These are phyloP conservation scores for Raffaelea ambrosiae DNA, from an alignment of 2,329 filamentous ascomycete species.

Conservation along the genomic window DNA sequence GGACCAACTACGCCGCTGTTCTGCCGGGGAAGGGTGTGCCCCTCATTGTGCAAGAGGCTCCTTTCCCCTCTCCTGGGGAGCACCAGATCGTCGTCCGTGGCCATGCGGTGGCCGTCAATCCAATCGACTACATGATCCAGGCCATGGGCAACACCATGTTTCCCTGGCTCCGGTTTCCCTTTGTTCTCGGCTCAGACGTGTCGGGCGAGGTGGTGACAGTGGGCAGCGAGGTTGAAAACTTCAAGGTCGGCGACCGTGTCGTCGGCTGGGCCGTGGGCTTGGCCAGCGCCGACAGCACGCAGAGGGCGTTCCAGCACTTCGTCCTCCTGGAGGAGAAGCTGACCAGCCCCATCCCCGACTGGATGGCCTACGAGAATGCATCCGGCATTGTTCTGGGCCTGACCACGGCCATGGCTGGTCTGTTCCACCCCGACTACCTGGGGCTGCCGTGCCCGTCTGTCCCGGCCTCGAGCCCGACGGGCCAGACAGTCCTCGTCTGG, in stretches of 20 bases:
- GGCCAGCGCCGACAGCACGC: slow-evolving; percentile 8
- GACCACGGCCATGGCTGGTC: background rate
- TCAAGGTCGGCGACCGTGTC: slow-evolving; percentile 26
- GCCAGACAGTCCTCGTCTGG: slow-evolving; percentile 31
- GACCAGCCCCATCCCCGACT: background rate
- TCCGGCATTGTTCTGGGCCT: background rate
- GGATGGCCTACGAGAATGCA: background rate
- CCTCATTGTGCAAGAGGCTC: too few species aligned
- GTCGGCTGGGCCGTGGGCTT: slow-evolving; percentile 14
- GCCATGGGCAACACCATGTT: slow-evolving; percentile 16
- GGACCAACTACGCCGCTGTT: too few species aligned
- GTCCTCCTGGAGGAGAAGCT: background rate
- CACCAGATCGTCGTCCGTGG: background rate
- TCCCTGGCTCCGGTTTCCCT: slow-evolving; percentile 22
- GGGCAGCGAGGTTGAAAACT: slow-evolving; percentile 16
- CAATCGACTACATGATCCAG: slow-evolving; percentile 22
- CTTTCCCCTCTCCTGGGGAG: too few species aligned
- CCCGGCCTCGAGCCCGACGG: background rate
- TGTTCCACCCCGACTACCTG: background rate
- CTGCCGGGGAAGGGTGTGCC: too few species aligned
- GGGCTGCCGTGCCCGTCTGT: background rate
- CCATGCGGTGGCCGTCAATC: slow-evolving; percentile 23
- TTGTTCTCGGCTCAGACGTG: slow-evolving; percentile 23
- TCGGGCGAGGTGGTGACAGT: slow-evolving; percentile 24
- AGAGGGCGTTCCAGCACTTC: background rate